phyloP scores from a whole-genome alignment of 2,329 filamentous ascomycete species.

The Aspergillus sp. region DNA sequence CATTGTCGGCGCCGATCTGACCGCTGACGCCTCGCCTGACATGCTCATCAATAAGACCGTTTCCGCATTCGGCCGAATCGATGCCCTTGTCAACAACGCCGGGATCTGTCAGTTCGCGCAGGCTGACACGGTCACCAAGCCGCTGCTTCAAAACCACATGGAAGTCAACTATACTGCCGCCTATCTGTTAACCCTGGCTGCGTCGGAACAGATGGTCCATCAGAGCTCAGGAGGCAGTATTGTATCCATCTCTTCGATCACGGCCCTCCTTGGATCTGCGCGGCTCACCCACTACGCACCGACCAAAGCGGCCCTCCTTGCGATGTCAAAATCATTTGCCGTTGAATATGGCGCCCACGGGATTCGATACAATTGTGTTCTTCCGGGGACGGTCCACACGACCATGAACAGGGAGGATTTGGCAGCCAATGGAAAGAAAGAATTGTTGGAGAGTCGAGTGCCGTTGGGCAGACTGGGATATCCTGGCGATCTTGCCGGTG shows the following conservation, averaged over 20 bases:
- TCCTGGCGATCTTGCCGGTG: background rate
- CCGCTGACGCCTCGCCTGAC: background rate
- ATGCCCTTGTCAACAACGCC: constrained; percentile 4
- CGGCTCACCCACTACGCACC: background rate
- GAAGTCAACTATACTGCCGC: background rate
- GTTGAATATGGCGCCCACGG: background rate
- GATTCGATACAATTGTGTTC: background rate
- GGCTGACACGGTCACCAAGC: background rate
- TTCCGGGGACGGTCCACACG: background rate
- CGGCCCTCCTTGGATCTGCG: background rate
- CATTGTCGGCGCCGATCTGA: too few species aligned
- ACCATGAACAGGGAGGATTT: background rate
- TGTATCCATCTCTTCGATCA: background rate
- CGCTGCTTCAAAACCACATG: background rate
- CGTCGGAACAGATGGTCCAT: background rate
- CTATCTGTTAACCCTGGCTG: background rate
- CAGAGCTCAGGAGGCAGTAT: background rate
- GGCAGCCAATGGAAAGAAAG: background rate
- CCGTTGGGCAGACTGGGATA: background rate
- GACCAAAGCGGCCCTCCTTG: background rate
- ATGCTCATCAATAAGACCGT: background rate
- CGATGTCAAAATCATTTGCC: background rate
- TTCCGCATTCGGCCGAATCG: background rate
- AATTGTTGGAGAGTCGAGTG: background rate
- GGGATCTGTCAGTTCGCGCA: background rate